A percentile compares a stretch with the other conserved stretches of the same genome.
These are phyloP conservation scores for Xylariaceae sp. DNA, from an alignment of 2,329 filamentous ascomycete genomes.

Conservation along the genomic window DNA sequence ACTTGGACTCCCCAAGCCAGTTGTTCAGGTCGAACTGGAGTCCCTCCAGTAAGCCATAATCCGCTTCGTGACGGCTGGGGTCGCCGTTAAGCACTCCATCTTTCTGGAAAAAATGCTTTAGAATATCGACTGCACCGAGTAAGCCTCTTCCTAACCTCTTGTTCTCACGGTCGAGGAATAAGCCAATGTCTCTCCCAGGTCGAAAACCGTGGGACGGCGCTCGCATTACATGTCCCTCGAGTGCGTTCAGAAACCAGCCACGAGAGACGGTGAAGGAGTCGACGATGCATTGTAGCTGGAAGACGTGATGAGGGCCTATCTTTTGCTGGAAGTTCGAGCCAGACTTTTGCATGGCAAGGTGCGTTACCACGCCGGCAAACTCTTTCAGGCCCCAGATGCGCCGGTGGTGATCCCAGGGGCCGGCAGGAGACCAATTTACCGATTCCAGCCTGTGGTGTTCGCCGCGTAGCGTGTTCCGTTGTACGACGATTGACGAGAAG, in stretches of 20 bases:
- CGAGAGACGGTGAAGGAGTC: constrained; percentile 41
- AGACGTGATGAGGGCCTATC: constrained; percentile 43
- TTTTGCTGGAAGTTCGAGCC: constrained; percentile 33
- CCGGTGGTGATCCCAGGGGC: constrained; percentile 34
- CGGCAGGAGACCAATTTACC: constrained; percentile 38
- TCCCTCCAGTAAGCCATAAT: constrained; percentile 23
- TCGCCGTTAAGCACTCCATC: constrained; percentile 18
- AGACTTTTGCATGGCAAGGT: constrained; percentile 41
- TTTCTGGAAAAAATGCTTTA: constrained; percentile 29
- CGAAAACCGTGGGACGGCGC: constrained; percentile 33
- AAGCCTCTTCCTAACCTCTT: constrained; percentile 29
- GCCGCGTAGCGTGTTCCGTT: constrained; percentile 32
- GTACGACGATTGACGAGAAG: constrained; percentile 36
- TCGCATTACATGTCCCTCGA: constrained; percentile 33
- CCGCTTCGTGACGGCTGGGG: constrained; percentile 7
- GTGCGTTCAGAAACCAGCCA: constrained; percentile 35
- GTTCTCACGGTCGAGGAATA: constrained; percentile 37
- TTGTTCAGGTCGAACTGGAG: constrained; percentile 31
- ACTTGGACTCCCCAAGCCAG: constrained; percentile 35
- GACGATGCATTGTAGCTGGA: constrained; percentile 46
- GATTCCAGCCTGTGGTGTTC: constrained; percentile 31
- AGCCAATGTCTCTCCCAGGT: constrained; percentile 37
- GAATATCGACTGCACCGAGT: constrained; percentile 25
- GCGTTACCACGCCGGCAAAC: constrained; percentile 40
- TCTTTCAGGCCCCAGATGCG: constrained; percentile 40